These are phyloP conservation scores for Trichoderma hamatum DNA, from an alignment of 2,329 filamentous ascomycete species.

Conservation along the genomic window DNA sequence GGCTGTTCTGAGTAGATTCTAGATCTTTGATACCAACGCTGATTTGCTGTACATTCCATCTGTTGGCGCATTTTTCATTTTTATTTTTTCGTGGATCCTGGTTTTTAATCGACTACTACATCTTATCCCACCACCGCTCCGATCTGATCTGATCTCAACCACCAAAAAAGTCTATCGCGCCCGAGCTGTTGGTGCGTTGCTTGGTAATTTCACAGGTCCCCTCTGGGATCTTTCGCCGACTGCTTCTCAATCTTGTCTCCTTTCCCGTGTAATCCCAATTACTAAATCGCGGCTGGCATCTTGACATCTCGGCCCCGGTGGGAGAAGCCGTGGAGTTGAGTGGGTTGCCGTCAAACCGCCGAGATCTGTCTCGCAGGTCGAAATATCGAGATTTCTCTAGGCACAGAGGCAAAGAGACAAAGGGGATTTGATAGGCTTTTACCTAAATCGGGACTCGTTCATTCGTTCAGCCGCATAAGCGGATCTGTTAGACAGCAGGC, in stretches of 20 bases:
- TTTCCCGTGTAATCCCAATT: neutral
- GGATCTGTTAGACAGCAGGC: neutral
- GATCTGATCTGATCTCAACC: constrained; percentile 8
- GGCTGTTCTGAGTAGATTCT: neutral
- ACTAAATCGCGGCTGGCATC: neutral
- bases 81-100: neutral
- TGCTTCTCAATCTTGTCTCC: neutral
- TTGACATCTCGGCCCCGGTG: constrained; percentile 12
- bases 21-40: neutral
- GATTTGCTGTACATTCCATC: neutral
- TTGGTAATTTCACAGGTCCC: constrained; percentile 4
- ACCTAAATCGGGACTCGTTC: neutral
- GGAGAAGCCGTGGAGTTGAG: constrained; percentile 8
- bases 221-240: neutral
- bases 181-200: neutral
- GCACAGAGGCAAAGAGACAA: neutral
- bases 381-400: neutral
- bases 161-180: neutral
- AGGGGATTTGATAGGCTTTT: neutral
- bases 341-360: neutral
- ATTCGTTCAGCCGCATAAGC: neutral
- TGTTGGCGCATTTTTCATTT: neutral
- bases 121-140: constrained; percentile 18
- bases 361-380: neutral
- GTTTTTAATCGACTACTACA: neutral